A percentile compares a stretch with the other conserved stretches of the same genome.
Conservation (phyloP, 1,139 yeast genomes). For the Saccharomyces hybrid region DNA sequence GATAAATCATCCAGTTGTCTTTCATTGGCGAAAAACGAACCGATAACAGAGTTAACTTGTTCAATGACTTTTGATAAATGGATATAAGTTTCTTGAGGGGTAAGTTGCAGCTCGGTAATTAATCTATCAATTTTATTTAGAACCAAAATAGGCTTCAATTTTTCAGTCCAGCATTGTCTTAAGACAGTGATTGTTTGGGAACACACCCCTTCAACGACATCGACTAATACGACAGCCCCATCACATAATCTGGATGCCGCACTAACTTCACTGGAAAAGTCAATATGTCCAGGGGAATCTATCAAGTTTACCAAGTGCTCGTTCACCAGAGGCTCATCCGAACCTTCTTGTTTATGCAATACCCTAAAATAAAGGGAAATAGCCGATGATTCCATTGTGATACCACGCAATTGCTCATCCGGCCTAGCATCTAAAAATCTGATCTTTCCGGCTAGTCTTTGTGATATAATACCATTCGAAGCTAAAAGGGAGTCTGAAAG, state of each 20-base stretch:
- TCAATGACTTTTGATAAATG: constrained; percentile 76
- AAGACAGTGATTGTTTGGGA: constrained; percentile 93
- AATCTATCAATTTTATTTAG: constrained; percentile 88
- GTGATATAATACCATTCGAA: constrained; percentile 93
- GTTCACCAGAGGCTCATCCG: constrained; percentile 42
- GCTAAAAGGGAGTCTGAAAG: constrained; percentile 88
- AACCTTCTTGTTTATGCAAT: constrained; percentile 40
- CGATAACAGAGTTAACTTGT: constrained; percentile 91
- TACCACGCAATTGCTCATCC: constrained; percentile 93
- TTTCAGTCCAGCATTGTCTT: constrained; percentile 94
- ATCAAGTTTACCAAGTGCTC: constrained; percentile 86
- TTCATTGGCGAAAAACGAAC: constrained; percentile 89
- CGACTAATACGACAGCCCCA: constrained; percentile 91
- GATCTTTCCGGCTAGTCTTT: constrained; percentile 89
- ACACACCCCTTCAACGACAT: constrained; percentile 97
- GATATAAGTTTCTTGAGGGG: constrained; percentile 78
- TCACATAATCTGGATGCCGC: constrained; percentile 94
- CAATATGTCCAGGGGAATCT: constrained; percentile 98
- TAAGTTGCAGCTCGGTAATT: constrained; percentile 69
- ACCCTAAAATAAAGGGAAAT: constrained; percentile 78
- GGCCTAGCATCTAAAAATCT: constrained; percentile 88
- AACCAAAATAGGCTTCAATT: constrained; percentile 82
- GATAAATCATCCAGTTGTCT: constrained; percentile 82
- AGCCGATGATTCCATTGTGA: constrained; percentile 95
- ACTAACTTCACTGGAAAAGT: constrained; percentile 91